Evolutionary conservation across 2,329 filamentous ascomycete species (phyloP).

Genomic region (Didymella glomerata): DNA sequence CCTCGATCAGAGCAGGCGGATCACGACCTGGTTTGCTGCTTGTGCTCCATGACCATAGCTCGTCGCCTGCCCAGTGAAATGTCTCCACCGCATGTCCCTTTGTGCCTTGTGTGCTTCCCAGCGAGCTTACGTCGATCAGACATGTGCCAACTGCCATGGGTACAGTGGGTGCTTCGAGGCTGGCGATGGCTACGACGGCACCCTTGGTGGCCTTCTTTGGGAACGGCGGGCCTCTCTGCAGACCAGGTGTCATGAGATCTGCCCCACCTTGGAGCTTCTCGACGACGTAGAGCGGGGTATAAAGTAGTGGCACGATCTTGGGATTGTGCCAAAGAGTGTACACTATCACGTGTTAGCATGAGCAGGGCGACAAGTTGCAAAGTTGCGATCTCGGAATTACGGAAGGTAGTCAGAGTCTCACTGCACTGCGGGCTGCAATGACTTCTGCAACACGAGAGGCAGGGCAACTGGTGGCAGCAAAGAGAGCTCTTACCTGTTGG

Average conservation of each 20-base stretch:
- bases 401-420: too few relatives aligned
- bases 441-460: neutral
- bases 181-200: slow-evolving; percentile 69
- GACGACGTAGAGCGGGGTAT: slow-evolving; percentile 69
- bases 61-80: slow-evolving; percentile 73
- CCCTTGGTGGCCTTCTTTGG: slow-evolving; percentile 66
- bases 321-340: slow-evolving; percentile 74
- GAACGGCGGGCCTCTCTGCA: slow-evolving; percentile 71
- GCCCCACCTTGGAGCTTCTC: slow-evolving; percentile 70
- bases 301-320: slow-evolving; percentile 67
- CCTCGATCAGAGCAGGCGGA: slow-evolving; percentile 63
- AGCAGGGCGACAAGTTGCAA: neutral
- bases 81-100: slow-evolving; percentile 72
- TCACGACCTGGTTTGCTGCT: slow-evolving; percentile 61
- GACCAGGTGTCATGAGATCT: slow-evolving; percentile 73
- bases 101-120: slow-evolving; percentile 65
- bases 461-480: too few relatives aligned
- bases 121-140: slow-evolving; percentile 66
- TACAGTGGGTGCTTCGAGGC: slow-evolving; percentile 66
- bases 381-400: too few relatives aligned
- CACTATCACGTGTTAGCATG: slow-evolving; percentile 51
- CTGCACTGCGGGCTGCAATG: too few relatives aligned
- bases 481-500: slow-evolving; percentile 52
- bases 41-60: slow-evolving; percentile 71
- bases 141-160: slow-evolving; percentile 72